Conservation (phyloP, 345 rosid species). For the Mangifera indica region DNA sequence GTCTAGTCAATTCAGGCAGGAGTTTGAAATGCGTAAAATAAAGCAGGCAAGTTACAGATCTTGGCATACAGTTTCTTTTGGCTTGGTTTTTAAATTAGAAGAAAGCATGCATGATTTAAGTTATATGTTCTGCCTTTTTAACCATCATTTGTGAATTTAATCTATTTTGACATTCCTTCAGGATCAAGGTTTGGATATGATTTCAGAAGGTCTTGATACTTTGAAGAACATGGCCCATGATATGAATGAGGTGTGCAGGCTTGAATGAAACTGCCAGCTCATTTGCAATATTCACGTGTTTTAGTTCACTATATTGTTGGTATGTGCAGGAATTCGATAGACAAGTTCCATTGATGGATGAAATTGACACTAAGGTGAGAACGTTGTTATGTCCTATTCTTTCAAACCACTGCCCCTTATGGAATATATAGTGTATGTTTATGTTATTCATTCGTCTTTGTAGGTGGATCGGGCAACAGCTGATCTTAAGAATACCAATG, state of each 20-base stretch:
- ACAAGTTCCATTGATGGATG: slow-evolving; percentile 98
- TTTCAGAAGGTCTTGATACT: slow-evolving; percentile 91
- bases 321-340: slow-evolving; percentile 81
- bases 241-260: slow-evolving; percentile 83
- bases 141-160: background rate
- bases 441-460: slow-evolving; percentile 16
- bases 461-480: slow-evolving; percentile 94
- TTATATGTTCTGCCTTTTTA: background rate
- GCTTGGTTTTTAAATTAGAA: slow-evolving; percentile 9
- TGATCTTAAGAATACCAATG: slow-evolving; percentile 93
- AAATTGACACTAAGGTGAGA: slow-evolving; percentile 87
- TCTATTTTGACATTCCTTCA: slow-evolving; percentile 30
- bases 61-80: slow-evolving; percentile 7
- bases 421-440: slow-evolving; percentile 16
- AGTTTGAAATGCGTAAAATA: slow-evolving; percentile 87
- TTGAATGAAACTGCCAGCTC: slow-evolving; percentile 5
- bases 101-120: slow-evolving; percentile 1
- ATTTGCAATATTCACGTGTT: slow-evolving; percentile 14
- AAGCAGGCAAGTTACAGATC: slow-evolving; percentile 61
- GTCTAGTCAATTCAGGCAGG: slow-evolving; percentile 84
- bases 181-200: slow-evolving; percentile 97
- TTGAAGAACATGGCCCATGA: slow-evolving; percentile 95
- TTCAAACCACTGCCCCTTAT: slow-evolving; percentile 2
- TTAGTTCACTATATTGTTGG: slow-evolving; percentile 20
- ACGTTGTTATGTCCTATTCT: slow-evolving; percentile 6